A percentile compares a stretch with the other conserved stretches of the same genome.
phyloP scores from a whole-genome alignment of 2,329 filamentous ascomycete genomes.

The Penicillium sp. region DNA sequence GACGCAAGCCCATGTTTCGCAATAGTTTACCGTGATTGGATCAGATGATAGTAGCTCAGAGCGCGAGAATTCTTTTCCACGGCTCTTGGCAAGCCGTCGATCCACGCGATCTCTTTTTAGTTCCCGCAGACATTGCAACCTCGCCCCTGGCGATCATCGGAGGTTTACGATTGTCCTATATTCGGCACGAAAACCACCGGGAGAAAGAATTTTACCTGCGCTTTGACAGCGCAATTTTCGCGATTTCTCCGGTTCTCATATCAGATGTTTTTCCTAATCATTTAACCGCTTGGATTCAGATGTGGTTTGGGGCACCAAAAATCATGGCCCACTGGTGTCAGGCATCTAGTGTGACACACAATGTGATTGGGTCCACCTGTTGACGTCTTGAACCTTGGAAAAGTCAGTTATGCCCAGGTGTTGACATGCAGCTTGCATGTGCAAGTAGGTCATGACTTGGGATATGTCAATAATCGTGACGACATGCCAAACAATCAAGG shows the following conservation, averaged over 20 bases:
- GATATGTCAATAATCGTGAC: neutral
- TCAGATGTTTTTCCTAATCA: neutral
- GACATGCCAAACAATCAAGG: neutral
- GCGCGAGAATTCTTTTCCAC: conserved; percentile 1
- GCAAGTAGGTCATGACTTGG: neutral
- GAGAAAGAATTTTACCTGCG: neutral
- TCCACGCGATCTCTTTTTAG: conserved; percentile 8
- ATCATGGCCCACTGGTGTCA: too few relatives aligned
- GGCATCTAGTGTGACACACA: neutral
- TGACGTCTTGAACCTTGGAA: neutral
- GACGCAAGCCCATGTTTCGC: neutral
- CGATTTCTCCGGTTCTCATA: neutral
- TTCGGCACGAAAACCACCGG: neutral
- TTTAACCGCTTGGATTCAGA: neutral
- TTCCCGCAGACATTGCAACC: conserved; percentile 6
- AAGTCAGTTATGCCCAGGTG: too few relatives aligned
- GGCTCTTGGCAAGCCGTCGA: conserved; percentile 1
- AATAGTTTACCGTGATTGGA: neutral
- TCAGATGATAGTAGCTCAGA: neutral
- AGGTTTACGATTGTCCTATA: neutral
- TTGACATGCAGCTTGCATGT: neutral
- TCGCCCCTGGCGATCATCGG: conserved; percentile 13
- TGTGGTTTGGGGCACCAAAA: neutral
- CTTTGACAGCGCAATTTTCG: neutral
- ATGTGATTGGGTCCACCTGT: neutral